Base-by-base conservation (phyloP, 306 rosid species). In the Lathyrus tuberosus region DNA sequence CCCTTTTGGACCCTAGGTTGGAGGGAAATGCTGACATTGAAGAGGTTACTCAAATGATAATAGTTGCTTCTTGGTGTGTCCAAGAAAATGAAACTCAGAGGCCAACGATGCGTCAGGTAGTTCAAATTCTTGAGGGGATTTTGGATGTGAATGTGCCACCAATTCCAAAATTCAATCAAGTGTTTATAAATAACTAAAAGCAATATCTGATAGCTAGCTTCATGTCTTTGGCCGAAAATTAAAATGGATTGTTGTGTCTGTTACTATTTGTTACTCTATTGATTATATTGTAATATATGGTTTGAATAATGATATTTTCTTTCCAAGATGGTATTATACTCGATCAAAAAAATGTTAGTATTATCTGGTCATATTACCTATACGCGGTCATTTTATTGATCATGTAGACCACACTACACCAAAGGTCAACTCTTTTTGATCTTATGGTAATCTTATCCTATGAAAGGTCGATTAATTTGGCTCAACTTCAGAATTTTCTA, bases 41-140 rank as follows among this genome's bases (percentile, higher is more conserved):
- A 3, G 87, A 86, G 80, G 72, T 79, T 2, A 26, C 71, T 7
- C 16, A 72, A 52, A 58, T 70, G 1, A 42, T 83, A 11, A 83
- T 76, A 71, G 87, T 81, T 31, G 88, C 90, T 13, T 73, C 73
- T 1, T 86, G 90, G 87, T 78, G 90, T 64, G 75, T 84, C 12
- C 87, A 87, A 76, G 92, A 82, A 24, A 75, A 80, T 48, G 89
- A 85, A 65, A 3, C 42, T 52, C 70, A 78, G 0, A 33, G 92
- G 69, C 89, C 89, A 52, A 28, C 75, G 16, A 82, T 80, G 89
- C 68, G 81, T 26, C 84, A 80, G 30, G 84, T 80, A 1, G 82
- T 80, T 78, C 84, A 82, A 60, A 76, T 80, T 15, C 86, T 87
- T 15, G 92, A 87, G 10, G 86, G 82, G 44, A 47, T 80, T 4